These are phyloP conservation scores for Reutealis trisperma DNA, from an alignment of 345 rosid genomes.

Conservation along the genomic window DNA sequence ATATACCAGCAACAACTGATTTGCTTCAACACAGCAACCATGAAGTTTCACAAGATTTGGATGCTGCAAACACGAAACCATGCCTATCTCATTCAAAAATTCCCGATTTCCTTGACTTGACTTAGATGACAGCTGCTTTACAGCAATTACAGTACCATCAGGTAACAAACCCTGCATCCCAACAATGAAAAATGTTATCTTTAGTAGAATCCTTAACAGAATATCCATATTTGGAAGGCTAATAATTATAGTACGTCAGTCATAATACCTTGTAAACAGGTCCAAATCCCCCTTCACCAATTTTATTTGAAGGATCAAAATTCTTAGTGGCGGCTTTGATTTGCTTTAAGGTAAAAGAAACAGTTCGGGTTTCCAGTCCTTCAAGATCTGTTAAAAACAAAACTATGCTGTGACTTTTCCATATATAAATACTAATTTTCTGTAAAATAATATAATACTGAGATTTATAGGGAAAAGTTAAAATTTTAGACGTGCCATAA, in stretches of 20 bases:
- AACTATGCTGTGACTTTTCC: background rate
- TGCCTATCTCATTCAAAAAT: slow-evolving; percentile 17
- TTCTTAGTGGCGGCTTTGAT: slow-evolving; percentile 52
- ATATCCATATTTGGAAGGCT: background rate
- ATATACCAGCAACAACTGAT: slow-evolving; percentile 12
- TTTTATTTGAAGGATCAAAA: slow-evolving; percentile 50
- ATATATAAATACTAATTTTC: too few relatives aligned
- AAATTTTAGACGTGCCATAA: too few relatives aligned
- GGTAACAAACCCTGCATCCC: slow-evolving; percentile 10
- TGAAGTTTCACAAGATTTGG: slow-evolving; percentile 19
- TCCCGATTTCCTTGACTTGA: slow-evolving; percentile 20
- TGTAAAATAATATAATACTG: too few relatives aligned
- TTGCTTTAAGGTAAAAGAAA: slow-evolving; percentile 49
- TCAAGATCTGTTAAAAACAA: slow-evolving; percentile 20
- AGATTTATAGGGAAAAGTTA: too few relatives aligned
- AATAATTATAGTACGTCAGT: background rate
- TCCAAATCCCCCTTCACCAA: slow-evolving; percentile 74
- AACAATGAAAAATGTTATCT: background rate
- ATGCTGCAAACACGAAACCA: slow-evolving; percentile 15
- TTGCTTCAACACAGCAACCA: slow-evolving; percentile 16
- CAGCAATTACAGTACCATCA: slow-evolving; percentile 16
- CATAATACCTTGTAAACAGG: slow-evolving; percentile 55
- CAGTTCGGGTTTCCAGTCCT: slow-evolving; percentile 21
- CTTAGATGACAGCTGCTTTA: slow-evolving; percentile 17
- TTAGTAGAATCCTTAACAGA: background rate